Evolutionary conservation across 257 asterid species (phyloP), one percentile per base, ranked within the genome.

Genomic region (Paulownia fortunei): DNA sequence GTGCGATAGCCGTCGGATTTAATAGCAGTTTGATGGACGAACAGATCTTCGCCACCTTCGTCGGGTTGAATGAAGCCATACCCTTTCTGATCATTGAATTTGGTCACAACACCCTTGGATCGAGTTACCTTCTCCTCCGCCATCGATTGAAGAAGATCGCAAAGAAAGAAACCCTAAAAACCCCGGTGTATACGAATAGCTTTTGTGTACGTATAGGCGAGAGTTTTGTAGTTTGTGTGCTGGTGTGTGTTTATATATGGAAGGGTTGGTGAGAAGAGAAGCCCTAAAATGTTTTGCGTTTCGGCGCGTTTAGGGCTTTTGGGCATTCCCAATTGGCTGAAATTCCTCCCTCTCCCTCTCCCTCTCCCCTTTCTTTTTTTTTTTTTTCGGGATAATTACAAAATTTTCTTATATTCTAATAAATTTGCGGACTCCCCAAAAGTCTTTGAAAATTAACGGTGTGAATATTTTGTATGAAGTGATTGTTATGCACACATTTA

Each of bases 61-160:
- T 90, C 95, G 6, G 94, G 96, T 49, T 86, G 87, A 85, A 94
- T 94, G 87, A 94, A 94, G 0, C 98, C 98, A 72, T 82, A 94
- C 0, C 97, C 98, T 70, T 89, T 94, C 72, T 82, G 88, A 70
- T 88, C 93, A 30, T 78, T 77, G 87, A 94, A 94, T 79, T 74
- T 90, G 49, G 82, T 27, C 61, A 93, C 98, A 24, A 88, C 87
- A 16, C 98, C 98, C 62, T 78, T 86, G 15, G 92, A 86, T 83
- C 97, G 85, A 55, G 65, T 70, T 23, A 77, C 55, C 36, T 58
- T 81, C 74, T 91, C 94, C 72, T 84, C 96, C 82, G 89, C 96
- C 97, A 93, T 91, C 69, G 89, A 69, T 73, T 47, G 76, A 42
- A 18, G 51, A 63, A 54, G 76, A 56, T 69, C 69, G 70, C 72